Evolutionary conservation across 2,329 filamentous ascomycete genomes (phyloP), one percentile per base, ranked within the genome.

Genomic region (Anthostomella pinea): DNA sequence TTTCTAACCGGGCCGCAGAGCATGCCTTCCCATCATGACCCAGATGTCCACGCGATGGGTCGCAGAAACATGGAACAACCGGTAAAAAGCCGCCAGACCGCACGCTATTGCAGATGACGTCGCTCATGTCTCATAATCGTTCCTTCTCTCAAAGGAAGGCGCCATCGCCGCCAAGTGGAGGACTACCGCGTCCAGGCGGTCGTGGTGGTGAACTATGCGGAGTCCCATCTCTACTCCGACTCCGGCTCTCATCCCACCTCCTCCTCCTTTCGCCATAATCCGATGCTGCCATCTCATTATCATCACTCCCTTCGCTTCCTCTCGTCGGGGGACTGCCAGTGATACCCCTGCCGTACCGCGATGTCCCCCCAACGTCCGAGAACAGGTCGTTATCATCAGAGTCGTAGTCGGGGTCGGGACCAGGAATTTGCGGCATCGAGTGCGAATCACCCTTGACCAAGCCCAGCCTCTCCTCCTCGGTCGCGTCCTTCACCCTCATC

Each of bases 391-490:
- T 52, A 13, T 55, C 54, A 2, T 54, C 43, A 6, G 57, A 53
- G 3, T 58, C 59, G 6, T 63, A 58, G 2, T 63, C 58, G 2
- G 60, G 52, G 24, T 65, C 60, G 33, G 62, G 67, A 8, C 53
- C 57, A 6, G 59, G 63, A 18, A 66, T 48, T 10, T 52, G 44
- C 7, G 66, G 59, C 48, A 57, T 49, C 13, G 59, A 58, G 15
- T 54, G 56, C 6, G 62, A 68, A 55, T 88, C 84, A 17, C 85
- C 84, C 50, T 83, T 84, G n/a, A 95, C 88, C 4, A 95, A 74
- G 1, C 88, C 89, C 6, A 91, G 63, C 13, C 79, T 72, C 63
- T 95, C 89, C 64, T 95, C 89, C 58, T 95, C 89, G 0, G 85
- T 90, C 2, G 77, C 77, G 28, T 69, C 70, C 48, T 74, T 76